Evolutionary conservation across 225 moss, liverwort and hornwort genomes (phyloP).

Genomic region (Rhytidiadelphus loreus): DNA sequence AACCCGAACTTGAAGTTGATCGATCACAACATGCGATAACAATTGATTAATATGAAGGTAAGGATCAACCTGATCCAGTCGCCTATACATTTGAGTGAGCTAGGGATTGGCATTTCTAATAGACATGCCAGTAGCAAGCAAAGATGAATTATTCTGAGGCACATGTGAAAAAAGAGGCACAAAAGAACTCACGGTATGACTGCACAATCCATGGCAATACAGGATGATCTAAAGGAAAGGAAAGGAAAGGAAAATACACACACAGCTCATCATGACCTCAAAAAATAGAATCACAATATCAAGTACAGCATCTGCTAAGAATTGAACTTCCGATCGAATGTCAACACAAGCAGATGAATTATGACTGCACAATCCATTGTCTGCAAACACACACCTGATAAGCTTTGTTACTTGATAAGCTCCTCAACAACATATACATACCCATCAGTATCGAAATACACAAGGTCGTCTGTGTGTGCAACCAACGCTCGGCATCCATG

Average conservation of each 20-base stretch:
- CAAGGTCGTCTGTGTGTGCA: conserved; percentile 59
- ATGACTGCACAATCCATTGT: no score
- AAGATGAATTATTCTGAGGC: not conserved
- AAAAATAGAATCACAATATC: not conserved
- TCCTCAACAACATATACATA: conserved; percentile 66
- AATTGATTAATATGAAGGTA: not conserved
- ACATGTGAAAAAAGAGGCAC: no score
- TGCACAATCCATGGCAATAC: no score
- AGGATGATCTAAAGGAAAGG: no score
- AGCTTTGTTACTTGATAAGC: conserved; percentile 70
- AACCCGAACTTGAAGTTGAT: not conserved
- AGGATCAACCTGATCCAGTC: not conserved
- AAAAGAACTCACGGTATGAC: no score
- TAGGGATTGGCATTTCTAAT: not conserved
- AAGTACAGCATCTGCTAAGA: not conserved
- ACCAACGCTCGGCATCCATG: conserved; percentile 37
- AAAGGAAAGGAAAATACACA: not conserved
- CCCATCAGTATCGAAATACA: conserved; percentile 51
- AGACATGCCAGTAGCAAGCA: not conserved
- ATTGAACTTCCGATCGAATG: not conserved
- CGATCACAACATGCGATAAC: not conserved
- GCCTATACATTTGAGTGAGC: not conserved
- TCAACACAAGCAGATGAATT: not conserved
- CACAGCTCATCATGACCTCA: not conserved
- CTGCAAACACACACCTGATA: conserved; percentile 22